These are phyloP conservation scores for Monosporascus sp. DNA, from an alignment of 2,329 filamentous ascomycete genomes.

Conservation along the genomic window DNA sequence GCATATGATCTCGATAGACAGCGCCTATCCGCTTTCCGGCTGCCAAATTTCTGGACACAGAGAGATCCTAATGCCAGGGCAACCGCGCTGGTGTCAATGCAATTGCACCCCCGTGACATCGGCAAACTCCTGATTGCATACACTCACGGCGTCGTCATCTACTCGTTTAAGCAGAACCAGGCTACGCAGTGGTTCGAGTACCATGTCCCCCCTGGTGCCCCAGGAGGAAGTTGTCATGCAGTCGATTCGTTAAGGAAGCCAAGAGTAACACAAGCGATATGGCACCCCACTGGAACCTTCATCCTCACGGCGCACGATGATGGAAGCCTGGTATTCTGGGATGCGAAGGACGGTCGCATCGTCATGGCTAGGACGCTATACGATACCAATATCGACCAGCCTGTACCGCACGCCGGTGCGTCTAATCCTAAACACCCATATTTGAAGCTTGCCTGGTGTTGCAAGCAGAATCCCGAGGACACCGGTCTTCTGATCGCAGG, in stretches of 20 bases:
- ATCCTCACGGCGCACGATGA: conserved; percentile 84
- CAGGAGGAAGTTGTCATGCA: conserved; percentile 68
- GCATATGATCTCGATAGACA: conserved; percentile 92
- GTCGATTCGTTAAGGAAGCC: conserved; percentile 62
- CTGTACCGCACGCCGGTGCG: conserved; percentile 44
- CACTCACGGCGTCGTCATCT: conserved; percentile 77
- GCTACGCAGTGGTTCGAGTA: conserved; percentile 78
- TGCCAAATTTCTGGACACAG: conserved; percentile 83
- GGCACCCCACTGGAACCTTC: conserved; percentile 94
- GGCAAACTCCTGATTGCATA: conserved; percentile 91
- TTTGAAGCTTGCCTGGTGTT: conserved; percentile 82
- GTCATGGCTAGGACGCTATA: conserved; percentile 78
- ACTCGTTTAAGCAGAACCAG: conserved; percentile 89
- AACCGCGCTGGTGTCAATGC: conserved; percentile 64
- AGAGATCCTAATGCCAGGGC: conserved; percentile 60
- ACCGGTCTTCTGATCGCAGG: conserved; percentile 84
- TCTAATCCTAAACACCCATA: conserved; percentile 67
- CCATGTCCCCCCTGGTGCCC: conserved; percentile 71
- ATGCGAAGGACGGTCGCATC: conserved; percentile 79
- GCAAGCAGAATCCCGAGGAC: conserved; percentile 88
- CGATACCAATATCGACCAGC: conserved; percentile 67
- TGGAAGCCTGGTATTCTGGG: conserved; percentile 89
- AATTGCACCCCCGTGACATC: conserved; percentile 86
- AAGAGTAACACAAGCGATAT: conserved; percentile 73
- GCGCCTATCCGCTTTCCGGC: conserved; percentile 65